Base-by-base conservation (phyloP, 495 filamentous ascomycete genomes). In the Neurospora intermedia region DNA sequence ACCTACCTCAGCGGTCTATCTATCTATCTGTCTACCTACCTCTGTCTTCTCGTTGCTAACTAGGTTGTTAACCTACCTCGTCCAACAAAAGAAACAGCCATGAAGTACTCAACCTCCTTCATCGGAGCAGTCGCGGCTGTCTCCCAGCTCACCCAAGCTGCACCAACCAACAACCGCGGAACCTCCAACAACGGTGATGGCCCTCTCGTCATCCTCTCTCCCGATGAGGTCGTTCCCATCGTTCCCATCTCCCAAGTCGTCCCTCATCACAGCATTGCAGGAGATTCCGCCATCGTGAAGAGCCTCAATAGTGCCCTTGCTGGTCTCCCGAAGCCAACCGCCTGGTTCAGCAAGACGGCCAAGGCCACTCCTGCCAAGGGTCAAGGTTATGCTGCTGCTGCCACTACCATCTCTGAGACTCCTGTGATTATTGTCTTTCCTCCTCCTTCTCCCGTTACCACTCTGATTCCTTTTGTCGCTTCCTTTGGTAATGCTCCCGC, bases 191-290 rank as follows among this genome's bases (percentile, higher is more conserved):
- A 16, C 48, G 20, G 5, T 31, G 27, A 31, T 31, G 27, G 27
- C 27, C 23, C 54, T 10, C 27, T 16, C 23, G 23, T 31, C 6
- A 62, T 62, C 13, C 11, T 62, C 23, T 62, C 54, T 18, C 54
- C 54, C 13, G 6, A 62, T 9, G 23, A 62, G 54, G 23, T 59
- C 23, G 4, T 59, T 13, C 48, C 48, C 10, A 7, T 62, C 23
- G 4, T 38, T 38, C 6, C 13, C 54, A 0, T 13, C 13, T 0
- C 1, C 54, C 0, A 23, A 23, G 0, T 1, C 54, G 0, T 1
- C 54, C 42, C 5, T 43, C 15, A 16, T 31, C 27, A 31, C 27
- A 31, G 27, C 27, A 2, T 2, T 31, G 27, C 27, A 31, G 27
- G 27, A 2, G 27, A 31, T 31, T 31, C 27, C n/a, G n/a, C 45